Evolutionary conservation across 768 basidiomycete species (phyloP), one percentile per base, ranked within the genome.

Genomic region (Vishniacozyma victoriae): DNA sequence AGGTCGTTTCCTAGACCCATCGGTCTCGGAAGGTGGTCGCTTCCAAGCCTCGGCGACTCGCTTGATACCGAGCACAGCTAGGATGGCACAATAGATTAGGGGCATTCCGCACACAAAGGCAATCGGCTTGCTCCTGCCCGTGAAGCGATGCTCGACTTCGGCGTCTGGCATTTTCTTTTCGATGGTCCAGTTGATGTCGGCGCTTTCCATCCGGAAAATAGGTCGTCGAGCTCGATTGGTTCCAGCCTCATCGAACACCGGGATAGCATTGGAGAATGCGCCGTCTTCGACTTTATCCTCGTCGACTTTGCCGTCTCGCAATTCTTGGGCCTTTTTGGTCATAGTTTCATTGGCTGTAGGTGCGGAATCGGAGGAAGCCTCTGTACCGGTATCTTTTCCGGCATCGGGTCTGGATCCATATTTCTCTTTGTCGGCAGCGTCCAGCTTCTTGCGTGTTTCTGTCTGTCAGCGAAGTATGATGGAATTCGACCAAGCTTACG

Each of bases 81-180:
- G 77, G 35, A 90, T 74, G 14, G 76, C 59, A 57, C 81, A 82
- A 64, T 91, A 91, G 24, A 83, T 73, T 64, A 85, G 81, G 14
- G 80, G 78, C 11, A 76, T 69, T 49, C 82, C 78, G 39, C 65
- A 52, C 33, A 64, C 41, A 9, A 55, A 40, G 23, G 57, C 38
- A n/a, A 33, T 33, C 29, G n/a, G 9, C 9, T 9, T 9, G 29
- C 9, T 33, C 40, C 57, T 55, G 18, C 43, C 25, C 16, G 41
- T 50, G 4, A 64, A 24, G 20, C 50, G 35, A 14, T 35, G 35
- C 1, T 44, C 46, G 22, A 55, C n/a, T 15, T 63, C 45, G 24
- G 54, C 16, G 15, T 52, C 49, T 39, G 59, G 24, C 3, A 23
- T 41, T 24, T 50, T 24, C 22, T 26, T 24, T 6, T 48, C 20